Percentiles rank a stretch among this genome's conserved stretches.
phyloP scores from a whole-genome alignment of 495 filamentous ascomycete genomes.

The Tuber indicum region DNA sequence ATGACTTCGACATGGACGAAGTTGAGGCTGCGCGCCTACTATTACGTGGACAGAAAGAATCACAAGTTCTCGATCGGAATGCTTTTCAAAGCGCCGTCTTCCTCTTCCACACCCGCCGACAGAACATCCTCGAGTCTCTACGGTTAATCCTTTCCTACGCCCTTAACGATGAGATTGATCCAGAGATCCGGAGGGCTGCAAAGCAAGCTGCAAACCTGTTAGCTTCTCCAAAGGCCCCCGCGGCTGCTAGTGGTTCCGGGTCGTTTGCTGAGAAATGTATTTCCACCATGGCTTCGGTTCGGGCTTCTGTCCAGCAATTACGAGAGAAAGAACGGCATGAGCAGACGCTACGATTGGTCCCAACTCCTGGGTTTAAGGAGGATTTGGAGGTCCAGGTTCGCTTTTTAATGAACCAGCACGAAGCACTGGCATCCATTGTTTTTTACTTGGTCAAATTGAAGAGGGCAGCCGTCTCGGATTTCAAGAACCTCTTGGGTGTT shows the following conservation, averaged over 20 bases:
- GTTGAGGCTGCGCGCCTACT: conserved; percentile 69
- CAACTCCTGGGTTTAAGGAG: conserved; percentile 57
- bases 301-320: conserved; percentile 63
- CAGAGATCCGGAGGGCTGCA: conserved; percentile 44
- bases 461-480: conserved; percentile 62
- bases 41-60: conserved; percentile 59
- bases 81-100: conserved; percentile 68
- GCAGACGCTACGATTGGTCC: conserved; percentile 58
- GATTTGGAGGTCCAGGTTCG: conserved; percentile 63
- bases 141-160: conserved; percentile 64
- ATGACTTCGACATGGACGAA: conserved; percentile 85
- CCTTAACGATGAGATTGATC: conserved; percentile 53
- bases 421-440: conserved; percentile 70
- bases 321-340: conserved; percentile 64
- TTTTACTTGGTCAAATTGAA: conserved; percentile 68
- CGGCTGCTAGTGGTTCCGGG: conserved; percentile 15
- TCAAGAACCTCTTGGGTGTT: conserved; percentile 58
- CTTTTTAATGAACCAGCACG: conserved; percentile 77
- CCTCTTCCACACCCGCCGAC: conserved; percentile 73
- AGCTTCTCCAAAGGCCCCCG: conserved; percentile 42
- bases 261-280: conserved; percentile 64
- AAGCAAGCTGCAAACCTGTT: conserved; percentile 43
- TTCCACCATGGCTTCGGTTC: conserved; percentile 63
- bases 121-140: conserved; percentile 72
- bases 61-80: conserved; percentile 59